Evolutionary conservation across 768 basidiomycete genomes (phyloP), one percentile per base, ranked within the genome.

Genomic region (Leucosporidium yakuticum): DNA sequence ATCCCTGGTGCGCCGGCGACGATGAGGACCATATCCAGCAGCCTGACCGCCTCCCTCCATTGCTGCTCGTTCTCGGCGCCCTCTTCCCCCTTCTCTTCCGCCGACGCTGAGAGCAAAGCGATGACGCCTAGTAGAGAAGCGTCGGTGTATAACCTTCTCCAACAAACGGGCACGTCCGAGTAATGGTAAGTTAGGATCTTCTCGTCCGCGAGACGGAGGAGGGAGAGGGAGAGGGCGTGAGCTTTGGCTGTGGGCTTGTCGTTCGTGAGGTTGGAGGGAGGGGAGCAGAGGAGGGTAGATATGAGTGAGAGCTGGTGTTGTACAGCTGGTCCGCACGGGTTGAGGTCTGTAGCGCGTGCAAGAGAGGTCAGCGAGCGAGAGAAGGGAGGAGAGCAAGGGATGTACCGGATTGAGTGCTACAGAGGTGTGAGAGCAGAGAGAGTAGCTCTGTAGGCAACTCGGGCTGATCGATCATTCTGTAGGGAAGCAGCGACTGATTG

Each of bases 1-100:
- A 82, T 78, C 4, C 88, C 90, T 29, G 86, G 82, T 4, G 87
- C 85, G 2, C 93, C 93, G 20, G 91, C 87, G 60, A 94, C 82
- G 69, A 98, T 86, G 70, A 97, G 86, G 2, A 88, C 87, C 71
- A 82, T 83, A 76, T 99, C 96, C 31, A 97, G 79, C 20, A 82
- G 79, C 8, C 81, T 80, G 49, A 97, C 83, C 51, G 4, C 23
- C 7, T 63, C 23, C 51, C 25, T 60, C 61, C 17, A 27, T 17
- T 60, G 29, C 17, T 44, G 44, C 32, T 63, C 64, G 64, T 44
- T 6, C 5, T 55, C 49, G 25, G 25, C 15, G 36, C 36, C 12
- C 8, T 23, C 44, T 14, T 15, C 36, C 32, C 47, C 34, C 25
- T 14, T n/a, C 51, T 17, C 23, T 51, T 51, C 63, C n/a, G n/a